Conservation (phyloP, 345 rosid species). For the Erodium maritimum region DNA sequence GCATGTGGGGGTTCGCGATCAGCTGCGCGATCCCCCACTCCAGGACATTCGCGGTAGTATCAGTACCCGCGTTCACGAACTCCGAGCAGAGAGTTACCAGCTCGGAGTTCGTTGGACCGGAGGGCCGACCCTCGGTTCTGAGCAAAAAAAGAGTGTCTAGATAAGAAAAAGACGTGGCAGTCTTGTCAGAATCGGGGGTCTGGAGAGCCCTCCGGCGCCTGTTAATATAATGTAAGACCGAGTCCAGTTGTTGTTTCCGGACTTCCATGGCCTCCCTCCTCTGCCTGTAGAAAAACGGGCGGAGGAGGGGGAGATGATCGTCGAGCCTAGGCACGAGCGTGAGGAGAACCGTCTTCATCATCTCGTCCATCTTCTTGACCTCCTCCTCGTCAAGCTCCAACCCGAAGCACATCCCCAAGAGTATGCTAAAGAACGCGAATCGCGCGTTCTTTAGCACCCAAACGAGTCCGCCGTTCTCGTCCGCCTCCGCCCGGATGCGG, state of each 20-base stretch:
- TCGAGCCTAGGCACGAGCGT: constrained; percentile 64
- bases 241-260: constrained; percentile 49
- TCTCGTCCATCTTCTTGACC: constrained; percentile 40
- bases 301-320: constrained; percentile 69
- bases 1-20: constrained; percentile 51
- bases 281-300: constrained; percentile 59
- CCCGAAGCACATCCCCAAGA: constrained; percentile 69
- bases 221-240: constrained; percentile 42
- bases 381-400: constrained; percentile 68
- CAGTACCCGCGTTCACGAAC: constrained; percentile 79
- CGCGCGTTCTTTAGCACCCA: constrained; percentile 64
- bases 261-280: constrained; percentile 43
- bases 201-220: constrained; percentile 38
- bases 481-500: constrained; percentile 36
- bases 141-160: constrained; percentile 65
- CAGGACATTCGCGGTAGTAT: constrained; percentile 71
- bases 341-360: constrained; percentile 54
- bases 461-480: constrained; percentile 26
- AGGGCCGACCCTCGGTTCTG: constrained; percentile 42
- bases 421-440: constrained; percentile 62
- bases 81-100: constrained; percentile 80
- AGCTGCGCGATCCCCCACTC: constrained; percentile 91
- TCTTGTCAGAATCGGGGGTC: constrained; percentile 33
- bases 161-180: constrained; percentile 57
- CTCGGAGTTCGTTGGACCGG: constrained; percentile 50